These are phyloP conservation scores for Carex parvula DNA, from an alignment of 176 grass and related monocot genomes.

Conservation along the genomic window DNA sequence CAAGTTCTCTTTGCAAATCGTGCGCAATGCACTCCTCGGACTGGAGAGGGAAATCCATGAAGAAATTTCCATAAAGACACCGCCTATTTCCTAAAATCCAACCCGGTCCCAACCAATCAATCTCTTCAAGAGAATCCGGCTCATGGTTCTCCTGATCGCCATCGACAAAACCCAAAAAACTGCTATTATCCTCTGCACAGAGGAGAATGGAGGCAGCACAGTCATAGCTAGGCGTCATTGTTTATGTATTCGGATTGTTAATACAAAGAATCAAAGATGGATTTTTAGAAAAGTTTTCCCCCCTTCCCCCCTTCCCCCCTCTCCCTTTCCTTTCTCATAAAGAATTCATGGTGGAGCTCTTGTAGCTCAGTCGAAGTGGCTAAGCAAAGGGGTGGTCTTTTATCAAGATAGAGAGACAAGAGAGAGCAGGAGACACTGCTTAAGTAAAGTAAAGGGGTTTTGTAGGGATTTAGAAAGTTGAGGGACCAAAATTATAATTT, in stretches of 20 bases:
- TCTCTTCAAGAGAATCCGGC: conserved; percentile 12
- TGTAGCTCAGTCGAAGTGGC: conserved; percentile 7
- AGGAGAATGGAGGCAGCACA: conserved; percentile 75
- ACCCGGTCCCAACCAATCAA: conserved; percentile 10
- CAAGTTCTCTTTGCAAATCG: conserved; percentile 52
- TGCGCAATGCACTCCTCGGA: conserved; percentile 63
- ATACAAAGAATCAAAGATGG: conserved; percentile 20
- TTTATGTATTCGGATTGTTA: conserved; percentile 13
- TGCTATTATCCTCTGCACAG: conserved; percentile 80
- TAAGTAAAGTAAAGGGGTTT: conserved; percentile 42
- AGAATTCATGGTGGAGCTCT: conserved; percentile 23
- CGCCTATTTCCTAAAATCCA: conserved; percentile 31
- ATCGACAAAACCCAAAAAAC: conserved; percentile 62
- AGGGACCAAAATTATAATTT: conserved; percentile 3
- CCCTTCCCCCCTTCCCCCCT: conserved; percentile 29
- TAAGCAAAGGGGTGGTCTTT: background rate
- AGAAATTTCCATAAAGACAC: conserved; percentile 35
- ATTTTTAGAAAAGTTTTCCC: conserved; percentile 22
- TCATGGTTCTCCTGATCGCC: conserved; percentile 34
- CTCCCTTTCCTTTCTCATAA: conserved; percentile 39
- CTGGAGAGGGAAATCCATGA: conserved; percentile 47
- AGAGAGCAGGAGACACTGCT: conserved; percentile 24
- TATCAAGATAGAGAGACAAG: conserved; percentile 27
- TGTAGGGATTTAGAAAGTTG: conserved; percentile 37
- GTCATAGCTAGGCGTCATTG: conserved; percentile 64